A percentile compares a stretch with the other conserved stretches of the same genome.
phyloP scores from a whole-genome alignment of 1,284 basidiomycete genomes.

The Albatrellus sp. region DNA sequence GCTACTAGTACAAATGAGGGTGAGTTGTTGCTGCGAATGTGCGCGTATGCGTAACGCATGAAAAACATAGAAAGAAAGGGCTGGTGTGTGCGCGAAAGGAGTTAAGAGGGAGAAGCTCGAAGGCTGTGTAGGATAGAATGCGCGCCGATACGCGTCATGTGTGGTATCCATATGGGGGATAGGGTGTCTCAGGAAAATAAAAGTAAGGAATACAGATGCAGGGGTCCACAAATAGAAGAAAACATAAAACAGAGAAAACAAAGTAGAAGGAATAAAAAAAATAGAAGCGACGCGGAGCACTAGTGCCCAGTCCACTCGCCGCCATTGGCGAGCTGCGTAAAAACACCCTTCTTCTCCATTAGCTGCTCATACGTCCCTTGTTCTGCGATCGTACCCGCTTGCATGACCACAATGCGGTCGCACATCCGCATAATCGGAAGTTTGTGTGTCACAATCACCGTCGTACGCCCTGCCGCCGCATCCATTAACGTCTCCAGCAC shows the following conservation, averaged over 20 bases:
- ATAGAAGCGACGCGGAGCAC: neutral
- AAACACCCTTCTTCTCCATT: slow-evolving; percentile 57
- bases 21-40: too few species aligned
- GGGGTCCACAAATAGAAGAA: neutral
- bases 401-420: slow-evolving; percentile 78
- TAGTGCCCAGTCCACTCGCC: slow-evolving; percentile 60
- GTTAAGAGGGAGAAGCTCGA: neutral
- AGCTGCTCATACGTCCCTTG: slow-evolving; percentile 70
- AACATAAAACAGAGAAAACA: neutral
- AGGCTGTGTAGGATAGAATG: neutral
- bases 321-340: slow-evolving; percentile 72
- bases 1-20: too few species aligned
- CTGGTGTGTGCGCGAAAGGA: too few species aligned
- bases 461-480: slow-evolving; percentile 63
- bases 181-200: neutral
- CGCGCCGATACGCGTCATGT: neutral
- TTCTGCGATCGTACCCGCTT: slow-evolving; percentile 69
- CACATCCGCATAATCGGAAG: slow-evolving; percentile 85
- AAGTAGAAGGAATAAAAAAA: neutral
- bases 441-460: slow-evolving; percentile 91
- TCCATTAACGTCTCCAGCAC: slow-evolving; percentile 68
- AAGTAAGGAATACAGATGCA: neutral
- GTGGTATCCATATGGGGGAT: neutral
- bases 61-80: too few species aligned
- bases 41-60: too few species aligned